Conservation (phyloP, 2,329 filamentous ascomycete genomes). For the Tolypocladium ovalisporum region DNA sequence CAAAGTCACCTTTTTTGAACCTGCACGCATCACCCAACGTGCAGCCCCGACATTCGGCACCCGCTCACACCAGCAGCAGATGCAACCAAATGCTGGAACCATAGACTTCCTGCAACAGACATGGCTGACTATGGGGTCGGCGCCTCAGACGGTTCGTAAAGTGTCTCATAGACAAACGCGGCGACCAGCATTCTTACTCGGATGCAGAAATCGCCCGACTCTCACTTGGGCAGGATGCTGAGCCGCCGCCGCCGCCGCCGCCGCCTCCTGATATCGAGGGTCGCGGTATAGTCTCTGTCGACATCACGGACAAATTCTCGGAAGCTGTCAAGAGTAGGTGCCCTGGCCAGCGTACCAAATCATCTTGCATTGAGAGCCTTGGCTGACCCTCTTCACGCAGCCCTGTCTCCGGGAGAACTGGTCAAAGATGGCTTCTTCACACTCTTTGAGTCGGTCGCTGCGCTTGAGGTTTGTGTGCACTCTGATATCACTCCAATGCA, state of each 20-base stretch:
- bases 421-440: slow-evolving; percentile 93
- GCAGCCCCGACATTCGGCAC: neutral
- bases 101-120: slow-evolving; percentile 2
- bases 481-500: too few relatives aligned
- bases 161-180: too few relatives aligned
- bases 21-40: neutral
- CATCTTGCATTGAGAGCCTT: neutral
- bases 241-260: slow-evolving; percentile 19
- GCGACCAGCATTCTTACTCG: slow-evolving; percentile 12
- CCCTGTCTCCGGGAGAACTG: slow-evolving; percentile 66
- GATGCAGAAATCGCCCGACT: slow-evolving; percentile 28
- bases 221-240: slow-evolving; percentile 23
- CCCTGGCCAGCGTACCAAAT: neutral
- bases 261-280: slow-evolving; percentile 27
- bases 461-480: slow-evolving; percentile 50
- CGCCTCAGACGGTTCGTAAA: slow-evolving; percentile 22
- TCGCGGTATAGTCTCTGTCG: slow-evolving; percentile 41
- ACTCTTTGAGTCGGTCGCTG: slow-evolving; percentile 86
- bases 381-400: slow-evolving; percentile 34
- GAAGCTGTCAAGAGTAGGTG: slow-evolving; percentile 40
- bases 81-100: slow-evolving; percentile 2
- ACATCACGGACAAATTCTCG: slow-evolving; percentile 47
- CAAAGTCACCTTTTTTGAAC: neutral
- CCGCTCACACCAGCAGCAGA: neutral
- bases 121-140: slow-evolving; percentile 25